Evolutionary conservation across 106 monocot genomes (phyloP).

Genomic region (Chionographis japonica): DNA sequence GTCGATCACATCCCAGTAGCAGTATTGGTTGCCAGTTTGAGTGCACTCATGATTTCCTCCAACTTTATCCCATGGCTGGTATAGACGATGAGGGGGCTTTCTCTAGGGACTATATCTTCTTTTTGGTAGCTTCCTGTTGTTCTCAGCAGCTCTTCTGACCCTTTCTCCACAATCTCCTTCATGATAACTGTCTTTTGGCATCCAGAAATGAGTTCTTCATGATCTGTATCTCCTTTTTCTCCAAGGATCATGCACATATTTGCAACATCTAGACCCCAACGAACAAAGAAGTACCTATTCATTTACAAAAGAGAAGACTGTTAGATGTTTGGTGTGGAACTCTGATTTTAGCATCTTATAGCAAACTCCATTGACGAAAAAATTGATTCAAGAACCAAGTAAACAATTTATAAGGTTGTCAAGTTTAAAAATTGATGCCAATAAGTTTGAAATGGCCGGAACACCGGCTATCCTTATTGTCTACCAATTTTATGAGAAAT

Average conservation of each 20-base stretch:
- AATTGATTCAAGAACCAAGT: no score
- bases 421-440: no score
- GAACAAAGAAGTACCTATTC: constrained; percentile 76
- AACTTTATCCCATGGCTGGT: constrained; percentile 24
- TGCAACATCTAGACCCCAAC: constrained; percentile 60
- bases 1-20: constrained; percentile 24
- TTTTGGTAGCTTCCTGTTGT: constrained; percentile 37
- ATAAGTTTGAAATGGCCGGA: no score
- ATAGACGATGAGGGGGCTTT: constrained; percentile 33
- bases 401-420: no score
- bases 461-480: no score
- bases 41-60: constrained; percentile 40
- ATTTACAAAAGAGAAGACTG: background rate
- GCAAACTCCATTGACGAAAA: no score
- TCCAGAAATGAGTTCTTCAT: constrained; percentile 53
- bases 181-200: constrained; percentile 59
- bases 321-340: background rate
- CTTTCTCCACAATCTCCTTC: constrained; percentile 39
- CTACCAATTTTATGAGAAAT: no score
- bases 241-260: constrained; percentile 65
- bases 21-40: constrained; percentile 35
- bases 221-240: constrained; percentile 63
- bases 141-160: constrained; percentile 47
- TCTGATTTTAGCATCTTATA: no score
- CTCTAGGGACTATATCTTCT: constrained; percentile 42